A percentile compares a stretch with the other conserved stretches of the same genome.
Conservation (phyloP, 495 filamentous ascomycete species). For the Xylaria grammica region DNA sequence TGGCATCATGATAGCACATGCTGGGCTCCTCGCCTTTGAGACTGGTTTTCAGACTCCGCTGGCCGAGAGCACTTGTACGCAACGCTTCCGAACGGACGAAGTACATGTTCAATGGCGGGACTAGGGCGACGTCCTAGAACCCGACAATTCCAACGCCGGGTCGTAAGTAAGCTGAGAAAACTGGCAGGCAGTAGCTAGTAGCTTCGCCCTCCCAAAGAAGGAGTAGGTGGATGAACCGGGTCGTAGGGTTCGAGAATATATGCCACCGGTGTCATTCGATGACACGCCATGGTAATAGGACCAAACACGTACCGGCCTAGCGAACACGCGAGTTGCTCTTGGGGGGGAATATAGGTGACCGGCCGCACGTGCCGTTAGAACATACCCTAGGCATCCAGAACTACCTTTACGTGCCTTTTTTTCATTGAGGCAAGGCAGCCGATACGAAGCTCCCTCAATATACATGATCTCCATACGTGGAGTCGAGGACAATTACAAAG, state of each 20-base stretch:
- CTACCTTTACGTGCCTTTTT: background rate
- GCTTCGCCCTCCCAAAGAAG: background rate
- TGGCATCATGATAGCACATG: constrained; percentile 99
- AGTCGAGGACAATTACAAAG: too few relatives aligned
- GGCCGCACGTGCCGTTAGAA: background rate
- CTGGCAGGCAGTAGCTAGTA: background rate
- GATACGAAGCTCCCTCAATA: background rate
- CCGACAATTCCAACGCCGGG: background rate
- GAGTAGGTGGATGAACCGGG: background rate
- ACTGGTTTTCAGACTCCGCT: constrained; percentile 77
- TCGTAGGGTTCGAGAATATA: background rate
- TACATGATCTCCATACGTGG: too few relatives aligned
- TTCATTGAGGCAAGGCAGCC: background rate
- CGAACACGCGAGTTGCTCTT: too few relatives aligned
- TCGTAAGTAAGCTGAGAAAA: constrained; percentile 1
- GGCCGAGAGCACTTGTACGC: constrained; percentile 87
- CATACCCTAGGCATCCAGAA: too few relatives aligned
- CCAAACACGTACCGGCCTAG: too few relatives aligned
- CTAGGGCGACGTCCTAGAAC: constrained; percentile 41
- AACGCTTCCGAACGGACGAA: constrained; percentile 94
- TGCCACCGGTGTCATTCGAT: background rate
- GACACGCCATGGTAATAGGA: background rate
- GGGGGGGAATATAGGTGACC: background rate
- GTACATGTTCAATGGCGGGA: constrained; percentile 92
- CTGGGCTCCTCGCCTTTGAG: constrained; percentile 81